A percentile compares a stretch with the other conserved stretches of the same genome.
phyloP scores from a whole-genome alignment of 1,284 basidiomycete species.

The Marasmius tenuissimus region DNA sequence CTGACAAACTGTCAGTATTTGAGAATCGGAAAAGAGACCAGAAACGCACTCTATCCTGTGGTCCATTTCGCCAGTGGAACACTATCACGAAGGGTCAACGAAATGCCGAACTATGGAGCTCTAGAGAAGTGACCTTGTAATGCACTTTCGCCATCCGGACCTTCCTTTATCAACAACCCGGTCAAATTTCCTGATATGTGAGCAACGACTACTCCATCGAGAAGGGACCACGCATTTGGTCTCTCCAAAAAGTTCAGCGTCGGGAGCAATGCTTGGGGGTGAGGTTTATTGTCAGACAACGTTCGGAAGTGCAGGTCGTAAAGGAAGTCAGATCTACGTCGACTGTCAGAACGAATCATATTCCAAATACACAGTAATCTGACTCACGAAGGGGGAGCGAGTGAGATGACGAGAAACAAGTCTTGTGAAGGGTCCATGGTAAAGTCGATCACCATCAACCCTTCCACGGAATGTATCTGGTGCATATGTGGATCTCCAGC shows the following conservation, averaged over 20 bases:
- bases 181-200: constrained; percentile 45
- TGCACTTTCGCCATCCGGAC: constrained; percentile 29
- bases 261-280: constrained; percentile 39
- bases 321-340: constrained; percentile 35
- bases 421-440: constrained; percentile 56
- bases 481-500: constrained; percentile 24
- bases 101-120: neutral
- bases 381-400: constrained; percentile 41
- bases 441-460: constrained; percentile 46
- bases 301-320: constrained; percentile 50
- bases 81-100: constrained; percentile 26
- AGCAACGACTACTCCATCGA: constrained; percentile 42
- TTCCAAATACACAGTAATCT: neutral
- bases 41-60: constrained; percentile 35
- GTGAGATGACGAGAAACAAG: constrained; percentile 45
- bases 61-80: constrained; percentile 44
- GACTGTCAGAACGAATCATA: neutral
- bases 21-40: neutral
- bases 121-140: constrained; percentile 2
- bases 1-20: constrained; percentile 22
- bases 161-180: constrained; percentile 47
- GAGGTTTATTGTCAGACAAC: constrained; percentile 46
- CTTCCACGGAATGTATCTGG: constrained; percentile 42
- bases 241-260: constrained; percentile 37
- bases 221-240: constrained; percentile 19